These are phyloP conservation scores for Pseudopithomyces maydicus DNA, from an alignment of 2,329 filamentous ascomycete genomes.

Conservation along the genomic window DNA sequence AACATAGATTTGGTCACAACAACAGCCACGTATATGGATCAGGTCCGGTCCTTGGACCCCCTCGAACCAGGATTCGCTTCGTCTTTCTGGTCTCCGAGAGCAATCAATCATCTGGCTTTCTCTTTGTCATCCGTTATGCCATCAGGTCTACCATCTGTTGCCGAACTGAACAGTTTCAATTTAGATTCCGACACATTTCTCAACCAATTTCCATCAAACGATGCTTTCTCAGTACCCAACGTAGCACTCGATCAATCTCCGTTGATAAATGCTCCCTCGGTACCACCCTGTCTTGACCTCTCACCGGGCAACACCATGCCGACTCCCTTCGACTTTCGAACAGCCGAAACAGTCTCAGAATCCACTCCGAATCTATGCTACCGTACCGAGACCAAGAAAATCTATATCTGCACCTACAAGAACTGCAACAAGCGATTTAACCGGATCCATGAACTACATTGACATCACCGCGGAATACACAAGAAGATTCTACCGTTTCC, in stretches of 20 bases:
- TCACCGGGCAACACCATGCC: background rate
- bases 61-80: too few species aligned
- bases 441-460: conserved; percentile 4
- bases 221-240: too few species aligned
- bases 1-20: background rate
- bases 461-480: conserved; percentile 1
- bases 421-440: conserved; percentile 6
- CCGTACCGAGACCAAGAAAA: conserved; percentile 1
- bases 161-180: too few species aligned
- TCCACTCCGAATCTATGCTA: background rate
- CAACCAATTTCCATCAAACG: too few species aligned
- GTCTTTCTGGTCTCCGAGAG: too few species aligned
- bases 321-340: background rate
- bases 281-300: background rate
- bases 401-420: conserved; percentile 6
- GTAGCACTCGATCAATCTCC: too few species aligned
- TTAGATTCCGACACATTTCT: too few species aligned
- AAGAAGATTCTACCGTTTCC: background rate
- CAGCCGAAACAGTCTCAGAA: background rate
- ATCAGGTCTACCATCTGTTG: too few species aligned
- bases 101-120: too few species aligned
- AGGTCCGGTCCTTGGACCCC: too few species aligned
- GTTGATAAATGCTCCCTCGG: too few species aligned
- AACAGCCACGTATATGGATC: background rate
- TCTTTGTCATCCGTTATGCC: too few species aligned